Evolutionary conservation across 2,329 filamentous ascomycete species (phyloP).

Genomic region (Aplosporella prunicola): DNA sequence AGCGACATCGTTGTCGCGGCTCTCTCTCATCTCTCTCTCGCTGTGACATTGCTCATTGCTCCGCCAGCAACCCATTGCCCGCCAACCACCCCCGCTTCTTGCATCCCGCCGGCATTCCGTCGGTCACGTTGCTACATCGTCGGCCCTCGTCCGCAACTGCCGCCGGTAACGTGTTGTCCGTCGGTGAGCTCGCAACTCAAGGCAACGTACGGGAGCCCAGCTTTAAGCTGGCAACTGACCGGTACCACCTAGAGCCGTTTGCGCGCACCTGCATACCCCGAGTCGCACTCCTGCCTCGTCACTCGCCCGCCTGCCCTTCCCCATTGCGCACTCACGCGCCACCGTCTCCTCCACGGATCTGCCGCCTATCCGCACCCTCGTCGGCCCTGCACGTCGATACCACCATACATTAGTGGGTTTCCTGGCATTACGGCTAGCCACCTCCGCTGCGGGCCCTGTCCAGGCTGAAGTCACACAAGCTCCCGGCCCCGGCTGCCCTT

Average conservation of each 20-base stretch:
- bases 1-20: too few relatives aligned
- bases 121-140: too few relatives aligned
- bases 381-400: slow-evolving; percentile 9
- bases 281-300: slow-evolving; percentile 7
- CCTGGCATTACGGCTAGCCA: slow-evolving; percentile 9
- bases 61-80: too few relatives aligned
- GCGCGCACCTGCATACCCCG: slow-evolving; percentile 10
- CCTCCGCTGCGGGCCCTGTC: slow-evolving; percentile 3
- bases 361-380: slow-evolving; percentile 8
- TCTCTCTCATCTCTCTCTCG: too few relatives aligned
- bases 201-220: too few relatives aligned
- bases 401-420: slow-evolving; percentile 9
- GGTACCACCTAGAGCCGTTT: slow-evolving; percentile 7
- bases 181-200: too few relatives aligned
- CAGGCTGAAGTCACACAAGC: slow-evolving; percentile 11
- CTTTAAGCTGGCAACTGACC: not conserved
- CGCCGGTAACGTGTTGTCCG: too few relatives aligned
- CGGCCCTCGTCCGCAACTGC: too few relatives aligned
- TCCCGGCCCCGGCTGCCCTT: slow-evolving; percentile 10
- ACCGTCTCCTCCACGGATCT: slow-evolving; percentile 5
- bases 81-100: too few relatives aligned
- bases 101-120: too few relatives aligned
- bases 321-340: slow-evolving; percentile 11
- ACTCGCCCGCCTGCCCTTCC: slow-evolving; percentile 2
- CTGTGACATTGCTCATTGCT: too few relatives aligned